Base-by-base conservation (phyloP, 169 alveolate genomes). In the Neospora caninum region DNA sequence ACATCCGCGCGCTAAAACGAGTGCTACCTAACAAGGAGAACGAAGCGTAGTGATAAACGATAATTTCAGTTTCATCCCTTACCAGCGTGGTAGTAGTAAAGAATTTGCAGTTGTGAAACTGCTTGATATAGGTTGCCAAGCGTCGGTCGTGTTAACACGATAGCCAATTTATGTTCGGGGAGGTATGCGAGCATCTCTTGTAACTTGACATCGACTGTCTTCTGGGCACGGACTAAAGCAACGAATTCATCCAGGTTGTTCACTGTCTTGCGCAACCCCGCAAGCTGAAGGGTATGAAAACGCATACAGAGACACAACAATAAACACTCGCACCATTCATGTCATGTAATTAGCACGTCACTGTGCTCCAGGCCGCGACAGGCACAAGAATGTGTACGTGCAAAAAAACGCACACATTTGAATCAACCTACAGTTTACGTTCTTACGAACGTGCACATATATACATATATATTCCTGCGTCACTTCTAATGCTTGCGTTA, bases 61-160 rank as follows among this genome's bases (percentile, higher is more conserved):
- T 0, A 13, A 49, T 49, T 49, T 49, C 58, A 22, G 18, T 13
- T 49, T 49, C 45, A 7, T 78, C 45, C 22, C 95, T 36, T 86
- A 93, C 95, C 70, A 86, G n/a, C 80, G 2, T 88, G 88, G 43
- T 93, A 93, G 64, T 91, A 93, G 86, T 93, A 93, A 36, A 93
- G 84, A 41, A 93, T 87, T 25, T 93, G 95, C 53, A 93, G 91
- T 84, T 86, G 91, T 22, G 95, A 87, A 43, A 93, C 84, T 39
- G 86, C 93, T n/a, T 93, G 93, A 84, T 93, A 93, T 36, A 93
- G 88, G 73, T 93, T 70, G 27, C 93, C 93, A 25, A 93, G 67
- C 1, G 93, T 88, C 10, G 91, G 82, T 83, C 67, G 80, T 70
- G 88, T 87, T 38, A 67, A 87, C 67, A 80, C 93, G 73, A 93